Conservation (phyloP, 345 rosid species). For the Salix caprea region DNA sequence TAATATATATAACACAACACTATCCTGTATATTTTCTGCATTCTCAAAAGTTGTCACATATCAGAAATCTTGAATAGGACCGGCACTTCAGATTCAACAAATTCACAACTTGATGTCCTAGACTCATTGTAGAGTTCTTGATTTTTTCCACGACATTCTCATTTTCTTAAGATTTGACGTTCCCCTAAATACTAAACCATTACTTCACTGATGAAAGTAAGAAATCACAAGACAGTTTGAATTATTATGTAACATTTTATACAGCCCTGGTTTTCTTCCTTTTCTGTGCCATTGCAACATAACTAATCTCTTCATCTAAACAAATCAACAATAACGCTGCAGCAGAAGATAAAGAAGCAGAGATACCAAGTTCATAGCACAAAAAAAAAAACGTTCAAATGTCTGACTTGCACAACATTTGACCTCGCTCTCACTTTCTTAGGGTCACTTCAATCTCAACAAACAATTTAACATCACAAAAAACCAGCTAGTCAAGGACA, state of each 20-base stretch:
- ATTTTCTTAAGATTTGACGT: slow-evolving; percentile 2
- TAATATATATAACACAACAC: background rate
- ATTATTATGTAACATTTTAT: background rate
- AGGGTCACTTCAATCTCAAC: background rate
- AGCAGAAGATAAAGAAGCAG: background rate
- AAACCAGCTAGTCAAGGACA: background rate
- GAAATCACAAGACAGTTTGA: background rate
- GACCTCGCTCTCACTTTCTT: background rate
- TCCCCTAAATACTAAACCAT: background rate
- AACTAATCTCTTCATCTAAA: background rate
- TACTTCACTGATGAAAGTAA: background rate
- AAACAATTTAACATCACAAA: background rate
- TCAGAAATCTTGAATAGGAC: background rate
- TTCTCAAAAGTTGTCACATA: background rate
- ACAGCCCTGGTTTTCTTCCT: background rate
- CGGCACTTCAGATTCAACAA: background rate
- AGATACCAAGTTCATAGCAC: background rate
- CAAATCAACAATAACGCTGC: background rate
- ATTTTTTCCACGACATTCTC: background rate
- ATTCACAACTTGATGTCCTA: background rate
- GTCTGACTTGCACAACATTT: background rate
- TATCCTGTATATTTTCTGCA: background rate
- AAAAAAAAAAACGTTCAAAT: background rate
- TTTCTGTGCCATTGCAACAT: background rate
- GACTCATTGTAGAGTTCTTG: background rate